These are phyloP conservation scores for Termitomyces sp. DNA, from an alignment of 768 basidiomycete species.

Conservation along the genomic window DNA sequence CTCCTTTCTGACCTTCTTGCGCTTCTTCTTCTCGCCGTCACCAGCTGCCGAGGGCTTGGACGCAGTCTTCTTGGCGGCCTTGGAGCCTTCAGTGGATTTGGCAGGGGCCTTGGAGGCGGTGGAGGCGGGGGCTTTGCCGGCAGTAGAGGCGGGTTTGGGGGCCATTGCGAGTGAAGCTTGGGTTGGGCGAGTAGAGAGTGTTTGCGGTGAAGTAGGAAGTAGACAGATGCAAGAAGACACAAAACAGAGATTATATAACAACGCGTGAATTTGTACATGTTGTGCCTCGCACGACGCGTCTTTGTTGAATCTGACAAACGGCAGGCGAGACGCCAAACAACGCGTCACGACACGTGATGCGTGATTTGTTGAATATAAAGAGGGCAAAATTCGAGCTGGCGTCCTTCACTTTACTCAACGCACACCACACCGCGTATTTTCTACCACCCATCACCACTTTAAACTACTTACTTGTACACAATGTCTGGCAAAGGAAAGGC, in stretches of 20 bases:
- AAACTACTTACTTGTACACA: slow-evolving; percentile 14
- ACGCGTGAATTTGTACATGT: slow-evolving; percentile 46
- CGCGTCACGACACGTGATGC: slow-evolving; percentile 16
- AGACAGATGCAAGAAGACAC: slow-evolving; percentile 30
- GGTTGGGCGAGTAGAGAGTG: not conserved
- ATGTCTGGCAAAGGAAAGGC: slow-evolving; percentile 57
- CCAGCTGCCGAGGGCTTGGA: slow-evolving; percentile 41
- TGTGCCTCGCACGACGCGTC: slow-evolving; percentile 34
- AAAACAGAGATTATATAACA: slow-evolving; percentile 33
- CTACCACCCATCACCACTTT: slow-evolving; percentile 10
- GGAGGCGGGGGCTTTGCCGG: slow-evolving; percentile 73
- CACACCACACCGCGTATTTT: slow-evolving; percentile 1
- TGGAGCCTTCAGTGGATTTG: slow-evolving; percentile 56
- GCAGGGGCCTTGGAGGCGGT: slow-evolving; percentile 73
- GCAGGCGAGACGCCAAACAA: slow-evolving; percentile 6
- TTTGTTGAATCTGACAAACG: slow-evolving; percentile 31
- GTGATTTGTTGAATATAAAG: slow-evolving; percentile 32
- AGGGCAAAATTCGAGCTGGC: slow-evolving; percentile 10
- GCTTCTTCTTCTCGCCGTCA: slow-evolving; percentile 83
- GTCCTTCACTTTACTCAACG: slow-evolving; percentile 19
- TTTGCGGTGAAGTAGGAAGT: slow-evolving; percentile 11
- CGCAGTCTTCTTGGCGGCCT: slow-evolving; percentile 79
- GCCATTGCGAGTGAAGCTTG: slow-evolving; percentile 50
- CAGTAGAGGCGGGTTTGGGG: slow-evolving; percentile 78
- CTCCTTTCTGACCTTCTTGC: slow-evolving; percentile 86